Conservation (phyloP, 805 yeast species). For the Candida rishiriensis region DNA sequence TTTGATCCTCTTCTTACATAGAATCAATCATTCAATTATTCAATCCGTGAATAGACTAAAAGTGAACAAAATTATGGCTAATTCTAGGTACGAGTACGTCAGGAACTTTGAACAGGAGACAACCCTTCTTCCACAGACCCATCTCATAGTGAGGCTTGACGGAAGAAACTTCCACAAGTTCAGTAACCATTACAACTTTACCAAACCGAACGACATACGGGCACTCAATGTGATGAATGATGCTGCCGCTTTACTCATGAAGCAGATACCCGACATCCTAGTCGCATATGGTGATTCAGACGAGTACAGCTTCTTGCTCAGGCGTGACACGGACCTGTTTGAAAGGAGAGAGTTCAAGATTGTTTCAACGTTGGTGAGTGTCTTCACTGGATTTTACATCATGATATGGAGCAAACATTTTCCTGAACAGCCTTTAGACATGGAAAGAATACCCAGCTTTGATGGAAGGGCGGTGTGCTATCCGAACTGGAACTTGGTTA, state of each 20-base stretch:
- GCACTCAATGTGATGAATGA: slow-evolving; percentile 80
- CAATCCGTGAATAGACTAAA: background rate
- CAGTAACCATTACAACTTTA: slow-evolving; percentile 66
- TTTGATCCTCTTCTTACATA: too few species aligned
- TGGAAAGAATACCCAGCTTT: slow-evolving; percentile 69
- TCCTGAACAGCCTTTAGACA: slow-evolving; percentile 37
- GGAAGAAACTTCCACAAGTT: slow-evolving; percentile 93
- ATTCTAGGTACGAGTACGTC: slow-evolving; percentile 85
- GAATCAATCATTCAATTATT: too few species aligned
- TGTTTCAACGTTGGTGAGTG: slow-evolving; percentile 74
- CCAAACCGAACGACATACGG: slow-evolving; percentile 78
- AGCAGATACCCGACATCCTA: slow-evolving; percentile 63
- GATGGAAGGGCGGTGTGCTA: slow-evolving; percentile 89
- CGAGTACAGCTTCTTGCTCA: slow-evolving; percentile 81
- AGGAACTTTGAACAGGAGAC: slow-evolving; percentile 73
- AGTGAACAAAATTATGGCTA: slow-evolving; percentile 76
- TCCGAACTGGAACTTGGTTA: slow-evolving; percentile 55
- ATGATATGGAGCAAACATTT: slow-evolving; percentile 61
- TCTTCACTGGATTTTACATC: slow-evolving; percentile 74
- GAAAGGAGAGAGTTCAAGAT: slow-evolving; percentile 83
- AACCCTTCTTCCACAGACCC: slow-evolving; percentile 69
- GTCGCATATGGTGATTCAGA: slow-evolving; percentile 95
- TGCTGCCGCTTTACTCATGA: slow-evolving; percentile 65
- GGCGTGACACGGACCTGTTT: slow-evolving; percentile 59
- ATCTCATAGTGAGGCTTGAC: slow-evolving; percentile 81